Conservation (phyloP, 768 basidiomycete species). For the Russula griseocarnosa region DNA sequence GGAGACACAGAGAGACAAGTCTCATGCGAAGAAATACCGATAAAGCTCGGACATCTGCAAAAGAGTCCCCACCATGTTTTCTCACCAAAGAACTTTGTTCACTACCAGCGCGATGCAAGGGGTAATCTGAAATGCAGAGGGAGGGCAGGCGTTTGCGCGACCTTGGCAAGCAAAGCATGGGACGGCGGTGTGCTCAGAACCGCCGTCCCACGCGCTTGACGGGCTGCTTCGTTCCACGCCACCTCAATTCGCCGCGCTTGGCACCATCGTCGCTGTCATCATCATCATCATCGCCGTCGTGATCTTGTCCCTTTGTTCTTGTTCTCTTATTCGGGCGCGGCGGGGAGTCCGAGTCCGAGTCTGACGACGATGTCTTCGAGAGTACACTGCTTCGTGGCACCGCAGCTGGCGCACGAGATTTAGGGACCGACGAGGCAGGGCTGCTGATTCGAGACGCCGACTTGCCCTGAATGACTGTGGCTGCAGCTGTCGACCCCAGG, state of each 20-base stretch:
- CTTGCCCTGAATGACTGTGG: slow-evolving; percentile 4
- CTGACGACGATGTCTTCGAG: slow-evolving; percentile 31
- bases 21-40: slow-evolving; percentile 21
- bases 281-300: slow-evolving; percentile 35
- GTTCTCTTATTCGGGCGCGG: slow-evolving; percentile 42
- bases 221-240: slow-evolving; percentile 63
- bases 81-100: slow-evolving; percentile 8
- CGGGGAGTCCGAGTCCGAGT: slow-evolving; percentile 52
- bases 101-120: slow-evolving; percentile 1
- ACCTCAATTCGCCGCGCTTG: slow-evolving; percentile 41
- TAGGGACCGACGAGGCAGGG: slow-evolving; percentile 6
- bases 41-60: slow-evolving; percentile 11
- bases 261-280: slow-evolving; percentile 58
- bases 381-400: slow-evolving; percentile 8
- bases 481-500: not conserved
- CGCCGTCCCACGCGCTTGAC: slow-evolving; percentile 71
- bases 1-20: slow-evolving; percentile 10
- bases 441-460: slow-evolving; percentile 1
- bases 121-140: not conserved
- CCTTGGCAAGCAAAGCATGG: not conserved
- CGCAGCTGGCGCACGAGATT: slow-evolving; percentile 8
- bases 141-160: not conserved
- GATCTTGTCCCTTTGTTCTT: slow-evolving; percentile 34
- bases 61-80: slow-evolving; percentile 1
- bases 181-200: slow-evolving; percentile 45